phyloP scores from a whole-genome alignment of 495 filamentous ascomycete genomes.

The Xylaria curta region DNA sequence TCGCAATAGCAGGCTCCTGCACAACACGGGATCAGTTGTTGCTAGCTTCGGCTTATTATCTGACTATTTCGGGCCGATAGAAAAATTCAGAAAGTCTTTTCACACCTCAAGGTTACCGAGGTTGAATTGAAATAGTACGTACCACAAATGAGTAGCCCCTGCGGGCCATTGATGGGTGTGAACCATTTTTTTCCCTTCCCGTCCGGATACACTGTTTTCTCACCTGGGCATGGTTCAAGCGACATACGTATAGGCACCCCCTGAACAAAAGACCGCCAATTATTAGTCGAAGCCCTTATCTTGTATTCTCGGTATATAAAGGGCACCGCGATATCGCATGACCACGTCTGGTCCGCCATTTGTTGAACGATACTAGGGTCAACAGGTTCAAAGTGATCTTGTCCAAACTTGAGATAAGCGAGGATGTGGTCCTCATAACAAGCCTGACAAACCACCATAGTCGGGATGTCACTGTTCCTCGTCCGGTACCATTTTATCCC shows the following conservation, averaged over 20 bases:
- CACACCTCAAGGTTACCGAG: background rate
- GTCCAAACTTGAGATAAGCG: background rate
- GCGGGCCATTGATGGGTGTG: conserved; percentile 1
- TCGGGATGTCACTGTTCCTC: conserved; percentile 13
- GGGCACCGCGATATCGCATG: conserved; percentile 9
- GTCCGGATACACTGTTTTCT: conserved; percentile 1
- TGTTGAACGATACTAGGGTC: background rate
- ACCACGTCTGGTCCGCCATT: conserved; percentile 1
- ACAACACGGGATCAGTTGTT: background rate
- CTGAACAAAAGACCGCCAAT: conserved; percentile 7
- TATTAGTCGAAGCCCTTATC: background rate
- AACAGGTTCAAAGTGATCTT: conserved; percentile 8
- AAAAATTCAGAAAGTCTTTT: background rate
- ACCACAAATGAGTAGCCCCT: conserved; percentile 13
- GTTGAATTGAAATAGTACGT: background rate
- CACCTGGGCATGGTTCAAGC: conserved; percentile 13
- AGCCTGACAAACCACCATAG: conserved; percentile 23
- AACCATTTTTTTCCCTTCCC: background rate
- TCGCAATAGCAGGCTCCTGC: conserved; percentile 8
- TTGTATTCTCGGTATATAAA: conserved; percentile 15
- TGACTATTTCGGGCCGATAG: background rate
- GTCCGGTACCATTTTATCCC: conserved; percentile 21
- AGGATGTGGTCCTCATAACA: conserved; percentile 22
- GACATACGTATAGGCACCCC: conserved; percentile 1
- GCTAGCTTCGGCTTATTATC: background rate